Evolutionary conservation across 257 asterid species (phyloP).

Genomic region (Nicotiana tabacum): DNA sequence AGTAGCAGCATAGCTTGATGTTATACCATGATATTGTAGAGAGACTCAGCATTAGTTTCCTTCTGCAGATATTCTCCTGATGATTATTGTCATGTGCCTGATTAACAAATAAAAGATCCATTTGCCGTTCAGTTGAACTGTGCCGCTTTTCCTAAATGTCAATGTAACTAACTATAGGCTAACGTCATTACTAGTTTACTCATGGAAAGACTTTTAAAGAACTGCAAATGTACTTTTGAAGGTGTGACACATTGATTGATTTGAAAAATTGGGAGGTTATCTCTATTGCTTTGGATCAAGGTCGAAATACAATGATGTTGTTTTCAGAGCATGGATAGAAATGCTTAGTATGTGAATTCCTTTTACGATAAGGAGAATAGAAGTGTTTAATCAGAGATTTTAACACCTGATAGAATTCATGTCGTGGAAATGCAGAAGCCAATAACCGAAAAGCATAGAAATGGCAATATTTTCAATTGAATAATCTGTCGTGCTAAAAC

Average conservation of each 20-base stretch:
- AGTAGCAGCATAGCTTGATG: constrained; percentile 14
- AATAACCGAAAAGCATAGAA: too few species aligned
- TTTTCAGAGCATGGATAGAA: too few species aligned
- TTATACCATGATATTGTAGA: background rate
- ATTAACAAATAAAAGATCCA: background rate
- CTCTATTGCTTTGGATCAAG: background rate
- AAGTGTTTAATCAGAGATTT: too few species aligned
- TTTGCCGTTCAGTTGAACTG: background rate
- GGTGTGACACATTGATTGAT: too few species aligned
- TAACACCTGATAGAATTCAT: too few species aligned
- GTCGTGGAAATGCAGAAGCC: too few species aligned
- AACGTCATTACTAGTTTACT: background rate
- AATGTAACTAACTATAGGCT: background rate
- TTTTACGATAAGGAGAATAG: too few species aligned
- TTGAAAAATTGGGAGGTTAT: background rate
- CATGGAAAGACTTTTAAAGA: background rate
- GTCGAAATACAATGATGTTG: background rate
- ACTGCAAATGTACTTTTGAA: too few species aligned
- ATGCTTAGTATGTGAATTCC: too few species aligned
- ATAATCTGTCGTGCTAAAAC: too few species aligned
- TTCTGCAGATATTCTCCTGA: background rate
- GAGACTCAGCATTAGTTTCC: background rate
- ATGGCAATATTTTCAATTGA: too few species aligned
- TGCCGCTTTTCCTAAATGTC: background rate
- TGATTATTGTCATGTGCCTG: background rate